Conservation (phyloP, 2,329 filamentous ascomycete genomes). For the Beauveria asiatica region DNA sequence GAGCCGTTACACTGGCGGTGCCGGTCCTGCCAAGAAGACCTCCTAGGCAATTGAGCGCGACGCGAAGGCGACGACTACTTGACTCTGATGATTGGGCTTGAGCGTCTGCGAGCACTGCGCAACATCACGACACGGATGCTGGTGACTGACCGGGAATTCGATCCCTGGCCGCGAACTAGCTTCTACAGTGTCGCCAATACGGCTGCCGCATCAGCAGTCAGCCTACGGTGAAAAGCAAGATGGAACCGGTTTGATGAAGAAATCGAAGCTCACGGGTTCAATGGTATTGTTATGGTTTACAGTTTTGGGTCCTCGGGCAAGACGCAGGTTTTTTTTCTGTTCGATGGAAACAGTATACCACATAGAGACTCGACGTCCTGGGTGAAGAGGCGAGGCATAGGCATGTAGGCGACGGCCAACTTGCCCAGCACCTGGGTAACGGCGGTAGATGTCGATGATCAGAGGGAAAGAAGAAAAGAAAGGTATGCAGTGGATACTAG, state of each 20-base stretch:
- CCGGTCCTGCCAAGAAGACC: slow-evolving; percentile 41
- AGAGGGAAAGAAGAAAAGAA: not conserved
- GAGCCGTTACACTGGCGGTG: slow-evolving; percentile 58
- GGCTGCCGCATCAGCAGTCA: not conserved
- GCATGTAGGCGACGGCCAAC: not conserved
- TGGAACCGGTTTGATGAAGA: slow-evolving; percentile 1
- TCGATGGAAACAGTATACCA: not conserved
- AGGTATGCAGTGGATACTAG: not conserved
- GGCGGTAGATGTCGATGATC: not conserved
- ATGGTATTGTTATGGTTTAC: not conserved
- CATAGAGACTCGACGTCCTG: not conserved
- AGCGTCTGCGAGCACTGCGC: not conserved
- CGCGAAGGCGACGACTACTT: not conserved
- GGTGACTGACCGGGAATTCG: not conserved
- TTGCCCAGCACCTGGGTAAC: not conserved
- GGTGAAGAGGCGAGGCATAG: not conserved
- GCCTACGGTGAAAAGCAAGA: not conserved
- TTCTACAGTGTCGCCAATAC: not conserved
- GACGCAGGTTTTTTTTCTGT: not conserved
- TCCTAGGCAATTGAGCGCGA: slow-evolving; percentile 23
- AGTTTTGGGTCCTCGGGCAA: not conserved
- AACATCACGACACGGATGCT: not conserved
- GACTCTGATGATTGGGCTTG: not conserved
- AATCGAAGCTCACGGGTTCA: not conserved
- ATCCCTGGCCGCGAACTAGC: not conserved